Evolutionary conservation across 192 early-diverging fungal species (phyloP).

Genomic region (Backusella westeae): DNA sequence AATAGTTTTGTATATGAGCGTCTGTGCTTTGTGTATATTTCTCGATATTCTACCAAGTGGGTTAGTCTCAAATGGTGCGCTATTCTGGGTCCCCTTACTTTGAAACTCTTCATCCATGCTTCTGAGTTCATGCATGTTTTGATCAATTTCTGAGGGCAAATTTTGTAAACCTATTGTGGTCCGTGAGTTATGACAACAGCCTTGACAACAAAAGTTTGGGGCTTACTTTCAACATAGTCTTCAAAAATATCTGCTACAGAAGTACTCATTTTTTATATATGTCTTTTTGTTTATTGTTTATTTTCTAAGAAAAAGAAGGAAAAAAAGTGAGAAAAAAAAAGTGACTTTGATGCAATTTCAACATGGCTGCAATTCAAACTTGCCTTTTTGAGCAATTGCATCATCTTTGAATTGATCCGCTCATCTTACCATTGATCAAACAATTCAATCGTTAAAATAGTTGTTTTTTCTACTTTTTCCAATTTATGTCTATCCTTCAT

Average conservation of each 20-base stretch:
- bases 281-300: not conserved
- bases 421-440: too few relatives aligned
- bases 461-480: too few relatives aligned
- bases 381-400: not conserved
- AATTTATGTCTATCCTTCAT: too few relatives aligned
- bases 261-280: slow-evolving; percentile 23
- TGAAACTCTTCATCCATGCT: slow-evolving; percentile 49
- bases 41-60: slow-evolving; percentile 10
- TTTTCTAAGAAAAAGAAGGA: not conserved
- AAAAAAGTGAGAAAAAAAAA: not conserved
- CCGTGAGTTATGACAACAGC: not conserved
- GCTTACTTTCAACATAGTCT: slow-evolving; percentile 56
- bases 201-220: not conserved
- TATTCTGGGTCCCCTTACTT: slow-evolving; percentile 21
- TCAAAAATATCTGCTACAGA: slow-evolving; percentile 49
- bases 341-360: not conserved
- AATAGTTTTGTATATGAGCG: slow-evolving; percentile 11
- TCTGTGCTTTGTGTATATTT: slow-evolving; percentile 21
- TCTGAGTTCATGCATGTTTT: slow-evolving; percentile 50
- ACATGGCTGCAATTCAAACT: not conserved
- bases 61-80: not conserved
- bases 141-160: slow-evolving; percentile 51
- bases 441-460: too few relatives aligned
- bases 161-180: slow-evolving; percentile 43
- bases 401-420: not conserved